Evolutionary conservation across 441 rosid genomes (phyloP).

Genomic region (Rhodomyrtus psidioides): DNA sequence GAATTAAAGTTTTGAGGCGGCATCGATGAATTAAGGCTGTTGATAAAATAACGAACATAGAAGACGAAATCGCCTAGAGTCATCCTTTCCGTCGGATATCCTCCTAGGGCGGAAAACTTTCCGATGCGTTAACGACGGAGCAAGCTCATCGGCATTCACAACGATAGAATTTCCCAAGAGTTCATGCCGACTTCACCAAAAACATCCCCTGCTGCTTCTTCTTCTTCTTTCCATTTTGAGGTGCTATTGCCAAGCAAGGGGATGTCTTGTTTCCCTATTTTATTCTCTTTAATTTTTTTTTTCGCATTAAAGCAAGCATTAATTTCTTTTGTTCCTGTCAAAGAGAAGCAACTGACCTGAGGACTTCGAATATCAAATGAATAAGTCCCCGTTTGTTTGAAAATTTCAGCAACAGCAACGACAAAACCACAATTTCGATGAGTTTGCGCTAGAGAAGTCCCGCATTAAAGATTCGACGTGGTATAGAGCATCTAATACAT

Average conservation of each 20-base stretch:
- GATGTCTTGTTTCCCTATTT: background rate
- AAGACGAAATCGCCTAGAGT: background rate
- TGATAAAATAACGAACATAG: background rate
- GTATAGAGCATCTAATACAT: rapidly evolving
- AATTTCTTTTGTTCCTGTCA: background rate
- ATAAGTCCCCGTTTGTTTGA: background rate
- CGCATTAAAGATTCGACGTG: too few relatives aligned
- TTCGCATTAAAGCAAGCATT: background rate
- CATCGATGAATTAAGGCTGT: background rate
- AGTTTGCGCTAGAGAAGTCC: too few relatives aligned
- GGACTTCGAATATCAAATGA: background rate
- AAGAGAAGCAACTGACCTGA: background rate
- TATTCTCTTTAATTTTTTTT: background rate
- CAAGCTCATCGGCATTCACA: rapidly evolving
- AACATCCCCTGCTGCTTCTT: rapidly evolving
- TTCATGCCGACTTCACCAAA: background rate
- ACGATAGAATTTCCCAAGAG: rapidly evolving
- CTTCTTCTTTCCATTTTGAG: background rate
- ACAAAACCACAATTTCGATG: background rate
- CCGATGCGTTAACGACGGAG: background rate
- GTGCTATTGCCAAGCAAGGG: background rate
- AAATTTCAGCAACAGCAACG: background rate
- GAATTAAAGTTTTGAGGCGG: background rate
- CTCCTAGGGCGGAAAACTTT: background rate
- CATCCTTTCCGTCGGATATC: background rate